These are phyloP conservation scores for Nemania sp. DNA, from an alignment of 2,329 filamentous ascomycete genomes.

Conservation along the genomic window DNA sequence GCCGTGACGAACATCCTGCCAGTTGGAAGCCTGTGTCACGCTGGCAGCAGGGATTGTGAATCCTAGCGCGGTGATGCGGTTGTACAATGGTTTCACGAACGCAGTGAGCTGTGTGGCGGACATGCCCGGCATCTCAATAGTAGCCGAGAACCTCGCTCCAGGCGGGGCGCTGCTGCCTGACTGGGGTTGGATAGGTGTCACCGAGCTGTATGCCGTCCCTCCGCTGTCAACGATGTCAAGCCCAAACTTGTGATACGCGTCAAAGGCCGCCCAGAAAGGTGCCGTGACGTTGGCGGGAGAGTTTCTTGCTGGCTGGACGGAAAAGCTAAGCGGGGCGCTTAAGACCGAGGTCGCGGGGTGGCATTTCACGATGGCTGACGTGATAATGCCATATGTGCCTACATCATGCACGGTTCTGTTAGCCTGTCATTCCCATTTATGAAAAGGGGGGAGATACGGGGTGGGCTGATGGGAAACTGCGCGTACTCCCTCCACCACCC, in stretches of 20 bases:
- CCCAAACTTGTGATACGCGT: constrained; percentile 42
- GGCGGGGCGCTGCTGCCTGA: constrained; percentile 26
- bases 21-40: constrained; percentile 38
- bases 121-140: constrained; percentile 42
- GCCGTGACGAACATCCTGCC: constrained; percentile 33
- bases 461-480: neutral
- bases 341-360: constrained; percentile 34
- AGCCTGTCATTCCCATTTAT: neutral
- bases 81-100: constrained; percentile 43
- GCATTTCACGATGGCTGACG: constrained; percentile 39
- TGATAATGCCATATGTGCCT: constrained; percentile 42
- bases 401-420: neutral
- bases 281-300: constrained; percentile 22
- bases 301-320: constrained; percentile 17
- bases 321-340: constrained; percentile 31
- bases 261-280: constrained; percentile 41
- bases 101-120: constrained; percentile 31
- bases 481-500: constrained; percentile 52
- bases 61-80: constrained; percentile 41
- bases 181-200: constrained; percentile 28
- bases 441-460: neutral
- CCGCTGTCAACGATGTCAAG: constrained; percentile 42
- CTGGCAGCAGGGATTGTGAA: constrained; percentile 35
- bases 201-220: constrained; percentile 44
- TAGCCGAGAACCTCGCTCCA: constrained; percentile 41